These are phyloP conservation scores for Lepidium sativum DNA, from an alignment of 345 rosid genomes.

Conservation along the genomic window DNA sequence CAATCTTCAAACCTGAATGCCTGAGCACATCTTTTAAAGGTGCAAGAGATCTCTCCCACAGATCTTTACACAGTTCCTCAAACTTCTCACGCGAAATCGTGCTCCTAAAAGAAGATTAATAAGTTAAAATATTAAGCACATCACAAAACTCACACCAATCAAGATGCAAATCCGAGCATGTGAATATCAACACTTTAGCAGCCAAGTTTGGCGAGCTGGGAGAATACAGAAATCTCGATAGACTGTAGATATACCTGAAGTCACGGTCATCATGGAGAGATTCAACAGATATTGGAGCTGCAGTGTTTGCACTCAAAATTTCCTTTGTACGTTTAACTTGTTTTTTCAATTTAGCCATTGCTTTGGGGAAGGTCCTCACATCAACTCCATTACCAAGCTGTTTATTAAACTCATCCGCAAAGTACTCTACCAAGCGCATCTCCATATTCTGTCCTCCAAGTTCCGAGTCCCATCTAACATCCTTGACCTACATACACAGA, in stretches of 20 bases:
- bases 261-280: conserved; percentile 87
- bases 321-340: conserved; percentile 99
- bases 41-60: conserved; percentile 82
- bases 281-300: conserved; percentile 91
- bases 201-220: not conserved
- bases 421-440: conserved; percentile 70
- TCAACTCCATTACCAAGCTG: conserved; percentile 83
- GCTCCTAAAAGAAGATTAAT: conserved; percentile 55
- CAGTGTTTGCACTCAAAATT: conserved; percentile 87
- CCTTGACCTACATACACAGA: conserved; percentile 60
- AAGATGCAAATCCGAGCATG: not conserved
- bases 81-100: conserved; percentile 86
- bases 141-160: not conserved
- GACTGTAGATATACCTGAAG: conserved; percentile 53
- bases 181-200: not conserved
- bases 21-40: conserved; percentile 76
- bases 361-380: conserved; percentile 84
- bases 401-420: conserved; percentile 94
- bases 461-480: conserved; percentile 93
- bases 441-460: conserved; percentile 97
- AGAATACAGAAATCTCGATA: not conserved
- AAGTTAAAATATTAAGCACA: not conserved
- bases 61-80: conserved; percentile 90
- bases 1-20: conserved; percentile 65
- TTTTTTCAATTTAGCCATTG: conserved; percentile 98